These are phyloP conservation scores for Verticillium albo-atrum DNA, from an alignment of 2,329 filamentous ascomycete species.

Conservation along the genomic window DNA sequence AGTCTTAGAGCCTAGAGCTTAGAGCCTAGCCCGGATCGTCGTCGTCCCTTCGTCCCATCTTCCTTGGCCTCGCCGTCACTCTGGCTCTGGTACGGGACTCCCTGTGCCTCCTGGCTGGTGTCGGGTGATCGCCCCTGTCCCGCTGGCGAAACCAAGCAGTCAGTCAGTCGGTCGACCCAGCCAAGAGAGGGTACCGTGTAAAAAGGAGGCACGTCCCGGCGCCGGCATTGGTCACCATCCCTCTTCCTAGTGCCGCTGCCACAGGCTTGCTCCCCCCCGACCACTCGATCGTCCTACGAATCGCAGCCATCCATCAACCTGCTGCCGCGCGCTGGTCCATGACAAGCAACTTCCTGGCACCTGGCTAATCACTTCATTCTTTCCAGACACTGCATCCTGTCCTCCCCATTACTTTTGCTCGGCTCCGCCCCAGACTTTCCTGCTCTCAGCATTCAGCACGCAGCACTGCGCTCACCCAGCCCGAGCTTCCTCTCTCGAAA, in stretches of 20 bases:
- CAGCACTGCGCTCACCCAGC: background rate
- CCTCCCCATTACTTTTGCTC: background rate
- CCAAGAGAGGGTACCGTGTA: background rate
- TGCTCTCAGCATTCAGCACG: background rate
- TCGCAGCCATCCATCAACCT: background rate
- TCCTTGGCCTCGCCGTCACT: background rate
- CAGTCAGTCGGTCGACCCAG: background rate
- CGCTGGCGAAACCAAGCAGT: background rate
- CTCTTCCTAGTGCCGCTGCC: background rate
- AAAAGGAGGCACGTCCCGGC: background rate
- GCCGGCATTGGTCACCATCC: background rate
- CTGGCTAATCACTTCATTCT: background rate
- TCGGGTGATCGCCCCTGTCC: background rate
- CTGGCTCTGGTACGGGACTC: no score
- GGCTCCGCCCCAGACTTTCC: background rate
- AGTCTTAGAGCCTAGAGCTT: no score
- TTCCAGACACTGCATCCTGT: background rate
- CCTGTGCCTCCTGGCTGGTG: background rate
- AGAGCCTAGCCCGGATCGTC: background rate
- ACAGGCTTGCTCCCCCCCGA: background rate
- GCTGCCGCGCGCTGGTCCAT: background rate
- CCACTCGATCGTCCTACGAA: background rate
- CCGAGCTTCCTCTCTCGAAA: background rate
- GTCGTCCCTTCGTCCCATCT: background rate
- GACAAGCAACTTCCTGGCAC: background rate